These are phyloP conservation scores for Oleoguttula mirabilis DNA, from an alignment of 495 filamentous ascomycete genomes.

Conservation along the genomic window DNA sequence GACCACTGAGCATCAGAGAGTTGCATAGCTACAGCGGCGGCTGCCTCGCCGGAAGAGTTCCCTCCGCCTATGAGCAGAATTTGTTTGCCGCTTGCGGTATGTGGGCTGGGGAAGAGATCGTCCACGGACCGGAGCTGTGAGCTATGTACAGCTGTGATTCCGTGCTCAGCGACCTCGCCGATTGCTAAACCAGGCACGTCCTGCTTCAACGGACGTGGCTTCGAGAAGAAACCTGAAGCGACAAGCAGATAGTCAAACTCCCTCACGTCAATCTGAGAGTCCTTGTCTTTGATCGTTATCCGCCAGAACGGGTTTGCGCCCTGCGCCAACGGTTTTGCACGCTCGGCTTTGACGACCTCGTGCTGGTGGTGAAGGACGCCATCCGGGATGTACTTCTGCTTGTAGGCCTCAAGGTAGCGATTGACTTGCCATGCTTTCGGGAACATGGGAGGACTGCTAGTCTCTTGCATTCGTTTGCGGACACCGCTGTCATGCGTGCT, in stretches of 20 bases:
- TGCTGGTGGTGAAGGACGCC: slow-evolving; percentile 40
- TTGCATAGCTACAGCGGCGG: slow-evolving; percentile 56
- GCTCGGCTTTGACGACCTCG: slow-evolving; percentile 39
- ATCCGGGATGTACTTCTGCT: slow-evolving; percentile 41
- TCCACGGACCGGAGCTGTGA: slow-evolving; percentile 35
- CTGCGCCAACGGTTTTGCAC: slow-evolving; percentile 23
- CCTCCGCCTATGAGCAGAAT: slow-evolving; percentile 72
- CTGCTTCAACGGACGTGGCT: slow-evolving; percentile 44
- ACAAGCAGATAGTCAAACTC: slow-evolving; percentile 65
- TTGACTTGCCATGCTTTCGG: slow-evolving; percentile 69
- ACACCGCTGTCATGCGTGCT: background rate
- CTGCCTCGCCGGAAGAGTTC: slow-evolving; percentile 72
- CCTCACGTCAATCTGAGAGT: background rate
- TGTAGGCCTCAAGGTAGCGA: slow-evolving; percentile 55
- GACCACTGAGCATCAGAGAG: slow-evolving; percentile 47
- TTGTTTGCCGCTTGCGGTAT: slow-evolving; percentile 34
- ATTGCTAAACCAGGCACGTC: slow-evolving; percentile 20
- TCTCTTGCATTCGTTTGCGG: background rate
- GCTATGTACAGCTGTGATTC: slow-evolving; percentile 44
- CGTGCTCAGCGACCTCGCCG: background rate
- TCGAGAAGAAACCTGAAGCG: slow-evolving; percentile 65
- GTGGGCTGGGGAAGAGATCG: slow-evolving; percentile 17
- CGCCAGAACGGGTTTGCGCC: background rate
- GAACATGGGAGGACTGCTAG: slow-evolving; percentile 41
- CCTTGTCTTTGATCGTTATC: background rate